A percentile compares a stretch with the other conserved stretches of the same genome.
Evolutionary conservation across 2,329 filamentous ascomycete species (phyloP).

Genomic region (Verticillium albo-atrum): DNA sequence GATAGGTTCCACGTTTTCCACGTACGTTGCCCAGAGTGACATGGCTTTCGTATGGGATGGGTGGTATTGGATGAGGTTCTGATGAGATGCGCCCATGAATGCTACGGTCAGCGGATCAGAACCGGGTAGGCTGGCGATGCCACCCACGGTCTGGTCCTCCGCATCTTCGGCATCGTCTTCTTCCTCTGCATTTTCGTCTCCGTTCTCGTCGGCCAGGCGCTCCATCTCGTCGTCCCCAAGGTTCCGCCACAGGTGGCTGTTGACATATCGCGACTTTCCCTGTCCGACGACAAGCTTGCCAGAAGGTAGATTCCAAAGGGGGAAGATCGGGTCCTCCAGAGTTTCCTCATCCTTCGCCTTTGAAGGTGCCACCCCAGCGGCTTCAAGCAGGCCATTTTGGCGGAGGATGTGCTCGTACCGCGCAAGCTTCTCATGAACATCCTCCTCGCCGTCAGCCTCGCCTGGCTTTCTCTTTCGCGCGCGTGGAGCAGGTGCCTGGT

Average conservation of each 20-base stretch:
- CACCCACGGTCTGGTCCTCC: background rate
- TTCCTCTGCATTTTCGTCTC: slow-evolving; percentile 15
- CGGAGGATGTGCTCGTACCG: slow-evolving; percentile 33
- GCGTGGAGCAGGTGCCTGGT: slow-evolving; percentile 31
- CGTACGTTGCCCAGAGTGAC: slow-evolving; percentile 17
- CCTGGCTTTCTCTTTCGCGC: slow-evolving; percentile 30
- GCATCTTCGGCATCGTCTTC: background rate
- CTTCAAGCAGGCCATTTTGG: slow-evolving; percentile 24
- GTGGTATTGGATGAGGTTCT: slow-evolving; percentile 13
- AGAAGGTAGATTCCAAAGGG: slow-evolving; percentile 1
- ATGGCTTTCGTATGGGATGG: slow-evolving; percentile 15
- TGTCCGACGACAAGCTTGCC: slow-evolving; percentile 17
- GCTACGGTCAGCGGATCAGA: slow-evolving; percentile 11
- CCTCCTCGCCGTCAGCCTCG: slow-evolving; percentile 17
- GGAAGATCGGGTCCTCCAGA: slow-evolving; percentile 3
- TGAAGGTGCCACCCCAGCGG: background rate
- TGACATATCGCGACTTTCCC: slow-evolving; percentile 36
- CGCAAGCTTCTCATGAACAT: slow-evolving; percentile 27
- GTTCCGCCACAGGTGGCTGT: slow-evolving; percentile 25
- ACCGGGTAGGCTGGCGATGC: slow-evolving; percentile 4
- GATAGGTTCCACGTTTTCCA: slow-evolving; percentile 18
- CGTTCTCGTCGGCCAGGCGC: slow-evolving; percentile 12
- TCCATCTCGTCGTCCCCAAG: slow-evolving; percentile 19
- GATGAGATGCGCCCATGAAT: slow-evolving; percentile 6
- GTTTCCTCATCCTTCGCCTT: background rate